Percentiles rank a stretch among this genome's conserved stretches.
phyloP scores from a whole-genome alignment of 352 stramenopile genomes.

The Vaucheria bursata region DNA sequence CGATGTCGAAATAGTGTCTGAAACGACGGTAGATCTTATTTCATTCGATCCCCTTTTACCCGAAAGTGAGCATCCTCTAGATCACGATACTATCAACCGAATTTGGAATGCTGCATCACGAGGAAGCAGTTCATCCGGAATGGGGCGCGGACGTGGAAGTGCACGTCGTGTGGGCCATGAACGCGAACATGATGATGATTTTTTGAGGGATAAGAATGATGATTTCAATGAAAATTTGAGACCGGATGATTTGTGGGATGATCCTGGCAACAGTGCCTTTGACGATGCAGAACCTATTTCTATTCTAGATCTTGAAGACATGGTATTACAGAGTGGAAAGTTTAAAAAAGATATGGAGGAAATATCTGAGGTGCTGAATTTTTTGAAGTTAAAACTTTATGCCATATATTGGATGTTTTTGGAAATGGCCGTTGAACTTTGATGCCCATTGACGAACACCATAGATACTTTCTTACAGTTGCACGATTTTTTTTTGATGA shows the following conservation, averaged over 20 bases:
- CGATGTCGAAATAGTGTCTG: conserved; percentile 16
- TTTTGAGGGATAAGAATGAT: too few species aligned
- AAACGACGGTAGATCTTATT: conserved; percentile 22
- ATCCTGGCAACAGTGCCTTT: not conserved
- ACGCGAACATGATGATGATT: not conserved
- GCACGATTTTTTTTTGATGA: too few species aligned
- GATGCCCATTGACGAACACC: too few species aligned
- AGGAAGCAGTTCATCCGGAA: not conserved
- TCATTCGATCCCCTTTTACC: conserved; percentile 27
- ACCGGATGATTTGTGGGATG: not conserved
- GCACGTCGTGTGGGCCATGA: not conserved
- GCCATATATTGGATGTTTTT: too few species aligned
- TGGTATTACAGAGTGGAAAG: not conserved
- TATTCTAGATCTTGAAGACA: not conserved
- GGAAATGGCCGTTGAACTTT: too few species aligned
- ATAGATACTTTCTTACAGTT: too few species aligned
- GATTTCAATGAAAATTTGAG: not conserved
- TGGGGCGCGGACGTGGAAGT: not conserved
- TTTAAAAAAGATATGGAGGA: not conserved
- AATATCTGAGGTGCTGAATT: not conserved
- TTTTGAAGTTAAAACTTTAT: too few species aligned
- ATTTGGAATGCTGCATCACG: not conserved
- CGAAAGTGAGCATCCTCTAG: conserved; percentile 9
- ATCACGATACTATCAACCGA: conserved; percentile 17
- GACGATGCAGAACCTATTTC: not conserved